Conservation (phyloP, 2,329 filamentous ascomycete genomes). For the Monosporascus sp. region DNA sequence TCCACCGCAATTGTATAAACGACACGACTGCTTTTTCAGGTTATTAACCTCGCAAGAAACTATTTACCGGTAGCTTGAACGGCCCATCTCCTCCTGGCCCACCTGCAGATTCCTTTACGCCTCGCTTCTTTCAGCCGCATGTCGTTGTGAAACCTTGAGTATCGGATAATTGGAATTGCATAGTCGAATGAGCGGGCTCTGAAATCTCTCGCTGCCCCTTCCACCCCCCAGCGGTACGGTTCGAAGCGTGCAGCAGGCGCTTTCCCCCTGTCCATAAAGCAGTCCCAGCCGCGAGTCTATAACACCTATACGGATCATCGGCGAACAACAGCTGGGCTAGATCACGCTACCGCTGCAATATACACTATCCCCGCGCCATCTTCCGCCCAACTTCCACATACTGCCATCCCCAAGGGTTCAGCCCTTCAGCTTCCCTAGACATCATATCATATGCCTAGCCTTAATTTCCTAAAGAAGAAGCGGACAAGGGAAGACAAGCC, state of each 20-base stretch:
- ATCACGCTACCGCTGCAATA: neutral
- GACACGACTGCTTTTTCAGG: neutral
- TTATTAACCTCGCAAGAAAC: neutral
- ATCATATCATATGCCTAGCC: slow-evolving; percentile 69
- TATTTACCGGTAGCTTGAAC: too few relatives aligned
- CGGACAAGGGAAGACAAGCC: slow-evolving; percentile 86
- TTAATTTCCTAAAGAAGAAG: slow-evolving; percentile 98
- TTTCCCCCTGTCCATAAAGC: neutral
- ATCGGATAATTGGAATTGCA: neutral
- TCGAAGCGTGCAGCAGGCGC: neutral
- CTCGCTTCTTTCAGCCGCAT: neutral
- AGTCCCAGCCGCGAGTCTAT: neutral
- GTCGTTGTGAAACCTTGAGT: neutral
- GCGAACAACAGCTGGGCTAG: neutral
- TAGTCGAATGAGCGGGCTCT: neutral
- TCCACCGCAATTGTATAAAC: neutral
- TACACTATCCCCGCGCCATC: neutral
- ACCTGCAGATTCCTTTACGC: neutral
- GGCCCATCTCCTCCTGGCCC: neutral
- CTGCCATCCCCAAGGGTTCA: slow-evolving; percentile 13
- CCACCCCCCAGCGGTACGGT: neutral
- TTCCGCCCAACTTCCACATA: slow-evolving; percentile 3
- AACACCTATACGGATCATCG: too few relatives aligned
- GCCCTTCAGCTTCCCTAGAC: slow-evolving; percentile 22
- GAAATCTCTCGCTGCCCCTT: neutral